Evolutionary conservation across 2,329 filamentous ascomycete genomes (phyloP).

Genomic region (Didymella glomerata): DNA sequence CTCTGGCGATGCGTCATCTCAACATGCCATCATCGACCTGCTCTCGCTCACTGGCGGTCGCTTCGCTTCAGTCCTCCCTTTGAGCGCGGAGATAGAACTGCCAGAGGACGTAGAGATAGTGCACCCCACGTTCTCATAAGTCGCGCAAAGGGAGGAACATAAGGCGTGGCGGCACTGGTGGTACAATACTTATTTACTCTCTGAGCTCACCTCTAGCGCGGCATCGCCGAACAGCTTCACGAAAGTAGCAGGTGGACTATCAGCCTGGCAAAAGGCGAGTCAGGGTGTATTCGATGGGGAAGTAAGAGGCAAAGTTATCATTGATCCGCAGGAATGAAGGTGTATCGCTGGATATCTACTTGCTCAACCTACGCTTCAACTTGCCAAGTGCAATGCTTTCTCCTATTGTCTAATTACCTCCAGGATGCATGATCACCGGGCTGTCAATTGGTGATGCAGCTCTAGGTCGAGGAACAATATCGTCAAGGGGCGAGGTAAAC

Average conservation of each 20-base stretch:
- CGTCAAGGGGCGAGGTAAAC: slow-evolving; percentile 6
- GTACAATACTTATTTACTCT: background rate
- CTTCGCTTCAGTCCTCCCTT: background rate
- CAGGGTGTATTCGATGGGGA: background rate
- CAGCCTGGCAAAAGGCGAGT: background rate
- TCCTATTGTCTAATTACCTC: background rate
- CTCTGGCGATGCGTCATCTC: background rate
- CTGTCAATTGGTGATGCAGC: background rate
- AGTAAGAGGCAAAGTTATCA: slow-evolving; percentile 1
- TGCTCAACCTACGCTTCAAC: slow-evolving; percentile 7
- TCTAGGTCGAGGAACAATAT: background rate
- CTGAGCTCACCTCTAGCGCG: background rate
- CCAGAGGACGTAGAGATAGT: background rate
- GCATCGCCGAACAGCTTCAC: background rate
- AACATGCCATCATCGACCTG: background rate
- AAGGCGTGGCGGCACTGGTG: background rate
- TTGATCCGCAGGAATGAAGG: background rate
- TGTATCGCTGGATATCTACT: background rate
- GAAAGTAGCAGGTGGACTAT: background rate
- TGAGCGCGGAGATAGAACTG: background rate
- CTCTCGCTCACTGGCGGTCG: background rate
- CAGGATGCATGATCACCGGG: background rate
- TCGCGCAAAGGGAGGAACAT: background rate
- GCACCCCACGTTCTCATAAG: background rate
- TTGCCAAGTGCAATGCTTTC: background rate